Evolutionary conservation across 768 basidiomycete species (phyloP).

Genomic region (Pilatotrama ljubarskyi): DNA sequence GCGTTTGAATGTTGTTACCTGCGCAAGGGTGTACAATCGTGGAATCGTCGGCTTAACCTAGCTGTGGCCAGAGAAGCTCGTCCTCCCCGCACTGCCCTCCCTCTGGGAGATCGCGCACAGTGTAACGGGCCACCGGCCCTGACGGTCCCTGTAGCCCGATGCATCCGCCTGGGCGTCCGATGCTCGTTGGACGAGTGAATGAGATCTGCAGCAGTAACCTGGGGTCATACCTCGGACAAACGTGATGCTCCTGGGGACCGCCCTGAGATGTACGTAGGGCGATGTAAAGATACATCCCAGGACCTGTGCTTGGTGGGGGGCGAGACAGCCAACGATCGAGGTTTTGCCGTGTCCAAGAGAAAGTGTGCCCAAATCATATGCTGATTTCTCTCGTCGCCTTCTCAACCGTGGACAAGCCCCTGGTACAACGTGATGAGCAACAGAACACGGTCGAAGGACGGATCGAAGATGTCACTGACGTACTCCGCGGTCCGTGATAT

Average conservation of each 20-base stretch:
- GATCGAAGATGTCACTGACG: neutral
- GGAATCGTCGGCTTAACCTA: conserved; percentile 20
- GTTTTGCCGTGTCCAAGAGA: conserved; percentile 19
- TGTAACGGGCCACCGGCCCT: conserved; percentile 7
- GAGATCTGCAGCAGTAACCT: neutral
- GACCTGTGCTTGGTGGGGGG: neutral
- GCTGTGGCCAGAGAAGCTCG: conserved; percentile 9
- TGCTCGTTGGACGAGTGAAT: neutral
- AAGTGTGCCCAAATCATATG: neutral
- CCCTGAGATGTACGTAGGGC: neutral
- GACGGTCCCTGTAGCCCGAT: conserved; percentile 6
- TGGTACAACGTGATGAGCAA: conserved; percentile 2
- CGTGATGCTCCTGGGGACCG: neutral
- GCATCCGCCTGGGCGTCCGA: neutral
- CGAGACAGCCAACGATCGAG: conserved; percentile 2
- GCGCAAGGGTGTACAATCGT: conserved; percentile 3
- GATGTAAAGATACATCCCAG: neutral
- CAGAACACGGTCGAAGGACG: neutral
- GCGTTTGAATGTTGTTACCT: neutral
- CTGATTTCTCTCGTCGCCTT: neutral
- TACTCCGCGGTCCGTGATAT: neutral
- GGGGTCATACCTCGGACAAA: conserved; percentile 14
- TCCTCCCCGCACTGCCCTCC: neutral
- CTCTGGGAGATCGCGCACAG: neutral
- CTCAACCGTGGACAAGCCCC: conserved; percentile 2